These are phyloP conservation scores for Sugiyamaella novakii DNA, from an alignment of 1,139 yeast species.

Conservation along the genomic window DNA sequence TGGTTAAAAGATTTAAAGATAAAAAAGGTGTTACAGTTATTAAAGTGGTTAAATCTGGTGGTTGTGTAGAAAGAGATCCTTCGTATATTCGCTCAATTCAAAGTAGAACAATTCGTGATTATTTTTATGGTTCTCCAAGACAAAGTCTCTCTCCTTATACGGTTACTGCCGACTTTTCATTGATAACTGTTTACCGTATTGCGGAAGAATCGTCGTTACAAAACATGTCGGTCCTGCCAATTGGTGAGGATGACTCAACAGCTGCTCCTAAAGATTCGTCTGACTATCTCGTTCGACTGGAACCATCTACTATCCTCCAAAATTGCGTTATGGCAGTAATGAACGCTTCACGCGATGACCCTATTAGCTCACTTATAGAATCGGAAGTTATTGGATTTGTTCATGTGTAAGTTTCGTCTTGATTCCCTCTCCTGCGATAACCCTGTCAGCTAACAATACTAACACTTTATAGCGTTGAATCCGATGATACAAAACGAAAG, in stretches of 20 bases:
- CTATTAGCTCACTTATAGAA: slow-evolving; percentile 53
- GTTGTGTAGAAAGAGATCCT: slow-evolving; percentile 75
- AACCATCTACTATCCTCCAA: slow-evolving; percentile 62
- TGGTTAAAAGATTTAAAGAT: slow-evolving; percentile 57
- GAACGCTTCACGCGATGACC: slow-evolving; percentile 57
- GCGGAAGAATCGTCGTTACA: slow-evolving; percentile 37
- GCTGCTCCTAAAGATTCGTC: slow-evolving; percentile 20
- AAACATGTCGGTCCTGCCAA: slow-evolving; percentile 46
- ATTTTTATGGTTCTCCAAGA: slow-evolving; percentile 77
- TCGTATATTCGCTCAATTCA: slow-evolving; percentile 68
- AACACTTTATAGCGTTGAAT: slow-evolving; percentile 49
- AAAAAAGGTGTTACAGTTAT: slow-evolving; percentile 48
- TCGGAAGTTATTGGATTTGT: slow-evolving; percentile 70
- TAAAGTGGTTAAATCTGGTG: slow-evolving; percentile 71
- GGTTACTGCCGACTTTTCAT: slow-evolving; percentile 55
- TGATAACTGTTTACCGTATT: slow-evolving; percentile 56
- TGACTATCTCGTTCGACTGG: slow-evolving; percentile 43
- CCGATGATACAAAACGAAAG: slow-evolving; percentile 69
- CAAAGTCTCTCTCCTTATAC: slow-evolving; percentile 78
- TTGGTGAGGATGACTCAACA: slow-evolving; percentile 42
- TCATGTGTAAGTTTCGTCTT: slow-evolving; percentile 37
- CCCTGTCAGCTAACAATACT: too few species aligned
- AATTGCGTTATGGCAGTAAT: slow-evolving; percentile 75
- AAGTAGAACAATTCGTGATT: slow-evolving; percentile 76
- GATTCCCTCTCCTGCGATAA: neutral